Conservation (phyloP, 2,329 filamentous ascomycete species). For the Seiridium cupressi region DNA sequence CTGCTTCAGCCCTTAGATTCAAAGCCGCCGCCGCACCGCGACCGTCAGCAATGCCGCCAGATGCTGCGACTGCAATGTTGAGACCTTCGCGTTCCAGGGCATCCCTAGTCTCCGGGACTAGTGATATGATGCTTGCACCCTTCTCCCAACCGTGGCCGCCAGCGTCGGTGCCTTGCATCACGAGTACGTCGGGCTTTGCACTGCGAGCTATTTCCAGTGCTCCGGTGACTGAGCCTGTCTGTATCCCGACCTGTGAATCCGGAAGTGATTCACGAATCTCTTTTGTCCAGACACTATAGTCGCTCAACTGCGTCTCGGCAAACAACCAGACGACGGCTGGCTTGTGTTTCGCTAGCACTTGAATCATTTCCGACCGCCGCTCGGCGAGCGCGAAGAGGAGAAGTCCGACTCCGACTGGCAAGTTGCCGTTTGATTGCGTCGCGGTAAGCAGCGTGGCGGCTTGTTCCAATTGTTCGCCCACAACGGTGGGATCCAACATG, state of each 20-base stretch:
- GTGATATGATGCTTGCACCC: conserved; percentile 41
- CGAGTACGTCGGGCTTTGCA: conserved; percentile 42
- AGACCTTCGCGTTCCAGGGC: conserved; percentile 24
- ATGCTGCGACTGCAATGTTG: conserved; percentile 37
- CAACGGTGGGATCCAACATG: conserved; percentile 21
- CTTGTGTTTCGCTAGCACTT: conserved; percentile 49
- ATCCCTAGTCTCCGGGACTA: conserved; percentile 48
- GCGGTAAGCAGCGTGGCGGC: conserved; percentile 20
- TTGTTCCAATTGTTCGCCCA: conserved; percentile 28
- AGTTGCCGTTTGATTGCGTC: conserved; percentile 18
- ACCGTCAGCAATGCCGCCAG: conserved; percentile 51
- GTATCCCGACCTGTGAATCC: conserved; percentile 45
- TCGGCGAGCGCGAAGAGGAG: conserved; percentile 50
- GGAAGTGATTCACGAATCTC: conserved; percentile 9
- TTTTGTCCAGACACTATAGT: background rate
- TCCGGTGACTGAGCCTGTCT: conserved; percentile 47
- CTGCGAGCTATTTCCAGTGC: conserved; percentile 34
- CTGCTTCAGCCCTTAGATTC: conserved; percentile 50
- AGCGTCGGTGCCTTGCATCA: conserved; percentile 52
- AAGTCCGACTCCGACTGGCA: conserved; percentile 61
- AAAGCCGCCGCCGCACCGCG: conserved; percentile 48
- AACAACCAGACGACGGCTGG: conserved; percentile 68
- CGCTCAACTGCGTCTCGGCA: conserved; percentile 33
- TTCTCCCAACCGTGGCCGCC: conserved; percentile 49
- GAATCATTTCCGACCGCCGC: conserved; percentile 36